Evolutionary conservation across 495 filamentous ascomycete species (phyloP).

Genomic region (Lasiosphaeria ovina): DNA sequence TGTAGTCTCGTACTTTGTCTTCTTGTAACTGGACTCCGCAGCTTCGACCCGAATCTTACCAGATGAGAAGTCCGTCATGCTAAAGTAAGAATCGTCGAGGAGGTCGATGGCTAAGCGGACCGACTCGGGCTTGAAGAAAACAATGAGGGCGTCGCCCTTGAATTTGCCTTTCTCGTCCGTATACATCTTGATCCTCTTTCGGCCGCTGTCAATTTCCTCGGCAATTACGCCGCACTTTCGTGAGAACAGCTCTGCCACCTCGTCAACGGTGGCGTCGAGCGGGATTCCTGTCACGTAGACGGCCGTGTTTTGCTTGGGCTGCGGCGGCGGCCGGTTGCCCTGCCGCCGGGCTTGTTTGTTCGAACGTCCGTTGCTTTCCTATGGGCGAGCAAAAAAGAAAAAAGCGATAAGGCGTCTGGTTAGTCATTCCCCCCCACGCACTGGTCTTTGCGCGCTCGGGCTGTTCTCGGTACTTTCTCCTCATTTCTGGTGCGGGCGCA

Average conservation of each 20-base stretch:
- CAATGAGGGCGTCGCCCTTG: constrained; percentile 90
- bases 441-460: constrained; percentile 4
- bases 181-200: constrained; percentile 91
- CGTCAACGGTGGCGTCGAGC: constrained; percentile 68
- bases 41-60: constrained; percentile 74
- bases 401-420: constrained; percentile 28
- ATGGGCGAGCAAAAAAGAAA: constrained; percentile 23
- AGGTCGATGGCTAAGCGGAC: constrained; percentile 87
- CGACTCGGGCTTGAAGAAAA: constrained; percentile 90
- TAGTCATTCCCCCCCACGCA: constrained; percentile 23
- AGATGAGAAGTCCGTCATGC: constrained; percentile 55
- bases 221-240: constrained; percentile 88
- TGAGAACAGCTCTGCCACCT: constrained; percentile 80
- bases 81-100: constrained; percentile 85
- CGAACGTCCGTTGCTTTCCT: constrained; percentile 26
- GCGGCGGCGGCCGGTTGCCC: constrained; percentile 21
- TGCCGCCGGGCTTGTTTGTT: constrained; percentile 30
- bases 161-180: constrained; percentile 70
- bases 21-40: constrained; percentile 90
- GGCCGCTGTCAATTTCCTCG: constrained; percentile 82
- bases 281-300: constrained; percentile 88
- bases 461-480: constrained; percentile 11
- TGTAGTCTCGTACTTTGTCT: constrained; percentile 43
- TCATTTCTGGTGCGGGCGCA: too few species aligned
- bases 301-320: constrained; percentile 76